Conservation (phyloP, 176 grass and related monocot genomes). For the Ampelocalamus luodianensis region DNA sequence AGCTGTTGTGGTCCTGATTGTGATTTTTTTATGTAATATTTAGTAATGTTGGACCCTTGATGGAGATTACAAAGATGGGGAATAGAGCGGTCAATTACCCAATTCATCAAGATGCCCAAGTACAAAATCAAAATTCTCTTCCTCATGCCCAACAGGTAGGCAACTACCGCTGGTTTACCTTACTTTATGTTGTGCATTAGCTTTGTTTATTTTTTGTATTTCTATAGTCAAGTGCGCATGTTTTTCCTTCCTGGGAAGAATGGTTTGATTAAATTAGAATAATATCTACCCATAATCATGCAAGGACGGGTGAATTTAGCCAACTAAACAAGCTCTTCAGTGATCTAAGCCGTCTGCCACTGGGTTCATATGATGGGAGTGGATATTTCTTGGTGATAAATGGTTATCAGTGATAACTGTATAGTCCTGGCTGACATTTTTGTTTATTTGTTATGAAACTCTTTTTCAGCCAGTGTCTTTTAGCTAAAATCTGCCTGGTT, state of each 20-base stretch:
- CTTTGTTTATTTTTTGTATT: conserved; percentile 22
- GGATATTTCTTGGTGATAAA: conserved; percentile 23
- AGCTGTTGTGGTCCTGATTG: conserved; percentile 11
- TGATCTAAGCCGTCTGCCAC: neutral
- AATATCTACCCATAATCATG: neutral
- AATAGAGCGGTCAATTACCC: conserved; percentile 63
- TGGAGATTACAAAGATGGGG: conserved; percentile 76
- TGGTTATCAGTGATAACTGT: neutral
- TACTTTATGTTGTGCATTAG: conserved; percentile 25
- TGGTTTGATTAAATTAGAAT: conserved; percentile 26
- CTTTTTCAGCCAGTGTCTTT: neutral
- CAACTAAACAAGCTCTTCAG: conserved; percentile 18
- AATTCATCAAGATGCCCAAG: conserved; percentile 72
- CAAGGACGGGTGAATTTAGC: conserved; percentile 2
- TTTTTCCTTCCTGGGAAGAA: conserved; percentile 15
- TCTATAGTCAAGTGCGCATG: conserved; percentile 8
- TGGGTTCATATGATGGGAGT: neutral
- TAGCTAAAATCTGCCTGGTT: conserved; percentile 11
- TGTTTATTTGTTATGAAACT: conserved; percentile 11
- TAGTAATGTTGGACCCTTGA: conserved; percentile 74
- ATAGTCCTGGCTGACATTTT: conserved; percentile 11
- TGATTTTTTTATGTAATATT: conserved; percentile 50
- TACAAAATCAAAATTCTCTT: conserved; percentile 73
- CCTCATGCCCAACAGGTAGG: conserved; percentile 76
- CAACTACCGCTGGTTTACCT: conserved; percentile 27